Evolutionary conservation across 768 basidiomycete genomes (phyloP).

Genomic region (Suillus luteus): DNA sequence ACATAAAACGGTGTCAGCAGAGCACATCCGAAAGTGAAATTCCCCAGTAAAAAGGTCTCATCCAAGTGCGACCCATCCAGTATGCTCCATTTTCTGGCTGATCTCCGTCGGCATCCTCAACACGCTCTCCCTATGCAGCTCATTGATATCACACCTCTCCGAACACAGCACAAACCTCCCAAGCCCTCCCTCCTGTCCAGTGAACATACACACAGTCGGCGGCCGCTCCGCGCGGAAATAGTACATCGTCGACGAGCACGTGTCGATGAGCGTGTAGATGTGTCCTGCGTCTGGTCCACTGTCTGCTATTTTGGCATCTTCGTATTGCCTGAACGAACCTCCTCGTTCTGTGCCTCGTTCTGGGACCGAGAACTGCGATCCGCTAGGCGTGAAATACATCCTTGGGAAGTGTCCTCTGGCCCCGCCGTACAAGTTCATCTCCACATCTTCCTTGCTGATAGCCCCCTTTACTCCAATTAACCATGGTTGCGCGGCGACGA

Average conservation of each 20-base stretch:
- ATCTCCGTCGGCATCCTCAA: constrained; percentile 22
- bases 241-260: constrained; percentile 18
- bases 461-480: constrained; percentile 25
- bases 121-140: constrained; percentile 25
- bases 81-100: constrained; percentile 1
- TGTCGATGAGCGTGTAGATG: constrained; percentile 23
- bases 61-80: constrained; percentile 3
- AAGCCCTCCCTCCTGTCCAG: constrained; percentile 24
- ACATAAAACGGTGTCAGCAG: not conserved
- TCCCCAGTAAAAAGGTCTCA: not conserved
- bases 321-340: constrained; percentile 15
- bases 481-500: constrained; percentile 21
- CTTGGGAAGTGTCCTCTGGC: constrained; percentile 13
- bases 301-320: constrained; percentile 6
- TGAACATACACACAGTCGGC: constrained; percentile 24
- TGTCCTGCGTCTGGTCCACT: constrained; percentile 5
- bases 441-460: constrained; percentile 13
- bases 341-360: constrained; percentile 9
- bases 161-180: constrained; percentile 27
- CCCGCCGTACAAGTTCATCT: constrained; percentile 19
- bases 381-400: constrained; percentile 20
- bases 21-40: not conserved
- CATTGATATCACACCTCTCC: constrained; percentile 19
- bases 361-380: constrained; percentile 17
- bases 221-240: constrained; percentile 21